phyloP scores from a whole-genome alignment of 169 alveolate species.

The Plasmodium adleri region DNA sequence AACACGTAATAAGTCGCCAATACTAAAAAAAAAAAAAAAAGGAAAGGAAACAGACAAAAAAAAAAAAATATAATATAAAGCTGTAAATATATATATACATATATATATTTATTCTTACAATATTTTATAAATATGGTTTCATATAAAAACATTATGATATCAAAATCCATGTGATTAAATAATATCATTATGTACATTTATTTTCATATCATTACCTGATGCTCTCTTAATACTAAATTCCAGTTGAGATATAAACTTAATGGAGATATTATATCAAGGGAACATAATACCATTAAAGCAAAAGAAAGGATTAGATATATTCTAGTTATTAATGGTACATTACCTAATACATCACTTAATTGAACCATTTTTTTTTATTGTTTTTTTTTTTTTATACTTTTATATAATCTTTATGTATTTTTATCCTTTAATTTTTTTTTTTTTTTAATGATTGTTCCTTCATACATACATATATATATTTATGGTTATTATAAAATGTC shows the following conservation, averaged over 20 bases:
- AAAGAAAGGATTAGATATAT: slow-evolving; percentile 86
- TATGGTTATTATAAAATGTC: too few relatives aligned
- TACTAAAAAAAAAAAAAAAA: slow-evolving; percentile 75
- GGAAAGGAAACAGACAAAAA: too few relatives aligned
- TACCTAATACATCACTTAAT: slow-evolving; percentile 41
- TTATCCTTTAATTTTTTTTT: too few relatives aligned
- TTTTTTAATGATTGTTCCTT: not conserved
- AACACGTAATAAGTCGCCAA: slow-evolving; percentile 93
- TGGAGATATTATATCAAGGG: slow-evolving; percentile 89
- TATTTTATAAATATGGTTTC: not conserved
- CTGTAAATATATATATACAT: not conserved
- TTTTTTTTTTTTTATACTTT: not conserved
- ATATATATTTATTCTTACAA: not conserved
- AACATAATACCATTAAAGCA: slow-evolving; percentile 86
- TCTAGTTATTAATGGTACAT: slow-evolving; percentile 87
- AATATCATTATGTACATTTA: not conserved
- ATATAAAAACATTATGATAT: not conserved
- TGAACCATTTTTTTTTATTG: slow-evolving; percentile 55
- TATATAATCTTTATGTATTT: too few relatives aligned
- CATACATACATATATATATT: not conserved
- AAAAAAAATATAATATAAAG: too few relatives aligned
- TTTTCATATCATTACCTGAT: slow-evolving; percentile 29
- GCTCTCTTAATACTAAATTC: slow-evolving; percentile 86
- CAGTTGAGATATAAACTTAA: slow-evolving; percentile 89
- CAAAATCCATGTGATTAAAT: not conserved